Evolutionary conservation across 1,139 yeast genomes (phyloP), one percentile per base, ranked within the genome.

Genomic region (Wickerhamomyces sp.): DNA sequence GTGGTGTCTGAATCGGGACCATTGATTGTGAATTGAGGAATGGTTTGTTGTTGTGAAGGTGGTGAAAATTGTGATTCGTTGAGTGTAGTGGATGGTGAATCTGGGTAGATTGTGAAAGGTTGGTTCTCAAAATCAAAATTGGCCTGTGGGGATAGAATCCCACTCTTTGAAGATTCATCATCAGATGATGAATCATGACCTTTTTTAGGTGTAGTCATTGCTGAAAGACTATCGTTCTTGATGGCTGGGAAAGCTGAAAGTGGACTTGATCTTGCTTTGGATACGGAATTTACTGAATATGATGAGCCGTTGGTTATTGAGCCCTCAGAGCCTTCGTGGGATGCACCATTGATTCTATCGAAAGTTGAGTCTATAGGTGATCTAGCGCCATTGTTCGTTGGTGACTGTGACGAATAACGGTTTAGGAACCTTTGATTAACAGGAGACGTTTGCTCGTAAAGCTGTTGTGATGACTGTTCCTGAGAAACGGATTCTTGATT

Each of bases 161-260:
- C 50, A 45, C 57, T 53, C 30, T 47, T 42, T 44, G 54, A 44
- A 1, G 58, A 54, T 26, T 50, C 52, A 26, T 34, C 44, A 39
- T 51, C 56, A 6, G 47, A 41, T 2, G 34, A n/a, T 8, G 39
- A 34, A 10, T 39, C 34, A 13, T 37, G 33, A 14, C 26, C 41
- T 10, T 23, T 23, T n/a, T 33, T 6, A n/a, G 10, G 23, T 18
- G 23, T 18, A 18, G 23, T 18, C 23, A 18, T 18, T 18, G 14
- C 35, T n/a, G 40, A 8, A 6, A 10, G 37, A 34, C 7, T n/a
- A 15, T 27, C 9, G n/a, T 9, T n/a, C 14, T 37, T 26, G 30
- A 26, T 35, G 30, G 5, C 23, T 18, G 23, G 23, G 23, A 5
- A 5, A 18, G 23, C 23, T 18, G 23, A 18, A 18, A 18, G 23